phyloP scores from a whole-genome alignment of 805 yeast species.

The Danielia reshetovae region DNA sequence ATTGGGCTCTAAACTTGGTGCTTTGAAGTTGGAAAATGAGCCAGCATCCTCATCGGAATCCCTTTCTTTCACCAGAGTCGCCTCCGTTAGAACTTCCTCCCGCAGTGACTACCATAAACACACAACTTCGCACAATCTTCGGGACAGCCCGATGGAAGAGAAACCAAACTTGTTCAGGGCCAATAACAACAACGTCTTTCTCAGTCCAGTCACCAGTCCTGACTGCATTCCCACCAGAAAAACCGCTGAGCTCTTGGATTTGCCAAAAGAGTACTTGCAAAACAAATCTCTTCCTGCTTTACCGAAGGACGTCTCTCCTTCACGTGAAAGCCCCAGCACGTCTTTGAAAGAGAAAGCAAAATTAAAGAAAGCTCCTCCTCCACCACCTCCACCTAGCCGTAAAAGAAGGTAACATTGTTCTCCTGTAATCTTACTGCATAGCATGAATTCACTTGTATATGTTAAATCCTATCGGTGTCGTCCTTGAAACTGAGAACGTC shows the following conservation, averaged over 20 bases:
- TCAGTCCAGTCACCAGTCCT: constrained; percentile 1
- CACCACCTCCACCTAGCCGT: constrained; percentile 29
- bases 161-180: constrained; percentile 10
- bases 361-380: constrained; percentile 37
- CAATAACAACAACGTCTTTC: constrained; percentile 30
- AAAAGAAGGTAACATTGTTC: constrained; percentile 1
- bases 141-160: not conserved
- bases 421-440: not conserved
- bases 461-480: constrained; percentile 24
- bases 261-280: constrained; percentile 30
- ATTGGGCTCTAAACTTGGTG: constrained; percentile 1
- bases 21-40: constrained; percentile 1
- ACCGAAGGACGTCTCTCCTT: constrained; percentile 15
- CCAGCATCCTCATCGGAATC: constrained; percentile 11
- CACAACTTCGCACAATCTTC: constrained; percentile 27
- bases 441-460: not conserved
- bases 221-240: not conserved
- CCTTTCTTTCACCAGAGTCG: constrained; percentile 12
- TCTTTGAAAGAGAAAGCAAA: constrained; percentile 23
- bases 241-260: constrained; percentile 22
- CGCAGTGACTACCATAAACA: constrained; percentile 34
- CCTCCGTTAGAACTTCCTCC: constrained; percentile 34
- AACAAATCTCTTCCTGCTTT: constrained; percentile 20
- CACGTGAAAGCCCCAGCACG: constrained; percentile 10
- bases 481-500: constrained; percentile 67